Conservation (phyloP, 2,329 filamentous ascomycete genomes). For the Penicillium digitatum region DNA sequence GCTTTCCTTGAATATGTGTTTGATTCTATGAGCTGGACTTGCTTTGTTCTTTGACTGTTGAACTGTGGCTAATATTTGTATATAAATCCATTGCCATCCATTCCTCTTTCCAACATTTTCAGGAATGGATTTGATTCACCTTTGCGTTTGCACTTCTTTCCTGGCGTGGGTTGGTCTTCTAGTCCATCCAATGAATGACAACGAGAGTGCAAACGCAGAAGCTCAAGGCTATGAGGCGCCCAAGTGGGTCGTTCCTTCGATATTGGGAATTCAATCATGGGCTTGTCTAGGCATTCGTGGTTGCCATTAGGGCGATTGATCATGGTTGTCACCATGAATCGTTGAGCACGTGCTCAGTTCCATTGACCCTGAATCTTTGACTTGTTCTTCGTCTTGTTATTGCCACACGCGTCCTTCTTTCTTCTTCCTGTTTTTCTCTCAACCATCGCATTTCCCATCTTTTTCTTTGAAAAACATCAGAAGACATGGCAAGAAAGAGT, state of each 20-base stretch:
- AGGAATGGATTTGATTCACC: neutral
- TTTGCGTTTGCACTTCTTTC: neutral
- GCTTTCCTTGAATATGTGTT: neutral
- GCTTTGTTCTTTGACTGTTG: neutral
- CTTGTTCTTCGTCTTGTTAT: neutral
- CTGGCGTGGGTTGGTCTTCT: neutral
- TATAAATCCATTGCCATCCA: too few relatives aligned
- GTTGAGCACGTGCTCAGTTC: neutral
- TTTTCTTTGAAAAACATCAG: neutral
- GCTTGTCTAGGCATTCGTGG: neutral
- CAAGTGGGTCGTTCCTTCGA: neutral
- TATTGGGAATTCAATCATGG: too few relatives aligned
- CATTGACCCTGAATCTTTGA: neutral
- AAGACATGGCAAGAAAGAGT: neutral
- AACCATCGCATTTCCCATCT: neutral
- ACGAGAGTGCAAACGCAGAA: neutral
- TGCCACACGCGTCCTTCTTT: neutral
- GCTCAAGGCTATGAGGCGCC: neutral
- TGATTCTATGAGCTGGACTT: neutral
- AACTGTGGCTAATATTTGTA: neutral
- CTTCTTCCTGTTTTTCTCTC: neutral
- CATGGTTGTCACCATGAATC: neutral
- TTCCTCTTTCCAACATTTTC: neutral
- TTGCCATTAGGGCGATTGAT: neutral
- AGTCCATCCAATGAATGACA: neutral